Percentiles rank a stretch among this genome's conserved stretches.
Conservation (phyloP, 805 yeast genomes). For the Saccharomycopsis sp. region DNA sequence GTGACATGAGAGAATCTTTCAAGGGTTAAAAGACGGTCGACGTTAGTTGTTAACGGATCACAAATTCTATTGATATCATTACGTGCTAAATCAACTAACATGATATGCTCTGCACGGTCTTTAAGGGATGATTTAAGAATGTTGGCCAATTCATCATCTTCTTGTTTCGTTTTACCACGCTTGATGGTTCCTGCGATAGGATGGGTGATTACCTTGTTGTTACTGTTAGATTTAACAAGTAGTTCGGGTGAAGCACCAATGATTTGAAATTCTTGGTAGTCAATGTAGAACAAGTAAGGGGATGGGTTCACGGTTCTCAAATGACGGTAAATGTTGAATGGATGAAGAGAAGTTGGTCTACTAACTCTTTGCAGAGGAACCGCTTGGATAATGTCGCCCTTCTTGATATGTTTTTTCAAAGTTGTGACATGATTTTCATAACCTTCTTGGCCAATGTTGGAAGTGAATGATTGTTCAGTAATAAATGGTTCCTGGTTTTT, state of each 20-base stretch:
- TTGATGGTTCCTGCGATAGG: slow-evolving; percentile 97
- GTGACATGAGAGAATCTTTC: slow-evolving; percentile 95
- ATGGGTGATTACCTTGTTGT: slow-evolving; percentile 78
- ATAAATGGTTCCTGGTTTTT: slow-evolving; percentile 69
- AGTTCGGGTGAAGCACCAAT: slow-evolving; percentile 98
- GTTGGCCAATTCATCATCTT: slow-evolving; percentile 78
- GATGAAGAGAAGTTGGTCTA: slow-evolving; percentile 91
- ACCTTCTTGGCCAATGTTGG: slow-evolving; percentile 91
- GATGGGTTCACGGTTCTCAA: slow-evolving; percentile 95
- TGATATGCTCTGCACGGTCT: slow-evolving; percentile 96
- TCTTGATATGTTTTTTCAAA: slow-evolving; percentile 73
- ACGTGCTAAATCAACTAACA: slow-evolving; percentile 96
- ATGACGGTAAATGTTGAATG: slow-evolving; percentile 93
- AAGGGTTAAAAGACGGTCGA: slow-evolving; percentile 81
- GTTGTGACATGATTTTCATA: slow-evolving; percentile 74
- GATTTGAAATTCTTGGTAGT: slow-evolving; percentile 83
- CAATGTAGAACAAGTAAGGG: slow-evolving; percentile 92
- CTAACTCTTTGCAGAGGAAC: slow-evolving; percentile 97
- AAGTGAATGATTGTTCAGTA: slow-evolving; percentile 60
- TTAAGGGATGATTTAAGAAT: slow-evolving; percentile 69
- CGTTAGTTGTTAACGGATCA: slow-evolving; percentile 74
- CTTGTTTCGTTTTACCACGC: slow-evolving; percentile 86
- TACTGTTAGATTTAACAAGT: slow-evolving; percentile 69
- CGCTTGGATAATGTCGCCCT: slow-evolving; percentile 95
- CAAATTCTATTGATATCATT: slow-evolving; percentile 96